Evolutionary conservation across 495 filamentous ascomycete species (phyloP).

Genomic region (Aspergillus nanangensis): DNA sequence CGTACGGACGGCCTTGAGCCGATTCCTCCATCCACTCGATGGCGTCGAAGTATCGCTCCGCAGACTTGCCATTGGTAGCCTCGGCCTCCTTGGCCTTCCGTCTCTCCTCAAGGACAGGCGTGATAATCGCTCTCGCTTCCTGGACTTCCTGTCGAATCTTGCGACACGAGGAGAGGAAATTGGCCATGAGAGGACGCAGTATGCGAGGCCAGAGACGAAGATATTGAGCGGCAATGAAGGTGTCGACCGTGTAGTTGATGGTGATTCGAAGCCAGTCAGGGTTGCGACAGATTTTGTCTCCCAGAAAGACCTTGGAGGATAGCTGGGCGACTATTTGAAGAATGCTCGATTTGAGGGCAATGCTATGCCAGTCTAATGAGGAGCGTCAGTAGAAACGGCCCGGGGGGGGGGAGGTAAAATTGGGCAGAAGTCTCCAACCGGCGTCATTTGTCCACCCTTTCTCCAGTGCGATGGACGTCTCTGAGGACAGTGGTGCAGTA

Average conservation of each 20-base stretch:
- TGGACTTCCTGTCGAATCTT: conserved; percentile 1
- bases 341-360: conserved; percentile 24
- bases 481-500: not conserved
- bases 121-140: conserved; percentile 6
- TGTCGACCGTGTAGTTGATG: conserved; percentile 33
- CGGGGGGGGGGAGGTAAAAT: too few relatives aligned
- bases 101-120: conserved; percentile 13
- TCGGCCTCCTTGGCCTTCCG: not conserved
- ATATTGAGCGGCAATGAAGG: conserved; percentile 23
- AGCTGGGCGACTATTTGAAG: conserved; percentile 40
- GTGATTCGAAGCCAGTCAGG: conserved; percentile 33
- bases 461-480: not conserved
- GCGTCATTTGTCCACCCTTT: not conserved
- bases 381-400: not conserved
- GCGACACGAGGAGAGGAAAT: conserved; percentile 6
- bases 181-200: conserved; percentile 28
- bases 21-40: not conserved
- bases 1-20: not conserved
- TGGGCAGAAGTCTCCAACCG: too few relatives aligned
- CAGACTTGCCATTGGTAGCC: conserved; percentile 1
- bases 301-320: conserved; percentile 45
- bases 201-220: conserved; percentile 32
- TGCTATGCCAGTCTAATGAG: conserved; percentile 15
- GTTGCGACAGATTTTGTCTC: conserved; percentile 36
- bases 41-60: too few relatives aligned